phyloP scores from a whole-genome alignment of 116 monocot genomes.

The Papilionanthe hybrid region DNA sequence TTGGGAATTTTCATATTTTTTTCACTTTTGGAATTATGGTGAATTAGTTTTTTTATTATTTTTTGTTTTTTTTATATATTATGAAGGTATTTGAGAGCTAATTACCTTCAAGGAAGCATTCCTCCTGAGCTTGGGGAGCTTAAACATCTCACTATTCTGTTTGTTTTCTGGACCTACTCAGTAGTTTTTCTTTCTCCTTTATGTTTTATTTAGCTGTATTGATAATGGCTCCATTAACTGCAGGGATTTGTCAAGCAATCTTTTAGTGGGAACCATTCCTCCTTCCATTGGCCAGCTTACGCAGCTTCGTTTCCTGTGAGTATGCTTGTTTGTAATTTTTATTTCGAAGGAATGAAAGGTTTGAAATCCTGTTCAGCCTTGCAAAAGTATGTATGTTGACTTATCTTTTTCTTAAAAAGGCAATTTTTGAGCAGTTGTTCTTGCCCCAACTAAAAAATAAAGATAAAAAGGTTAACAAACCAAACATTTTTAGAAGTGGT shows the following conservation, averaged over 20 bases:
- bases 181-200: not conserved
- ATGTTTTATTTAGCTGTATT: not conserved
- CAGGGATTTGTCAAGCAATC: slow-evolving; percentile 96
- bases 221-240: slow-evolving; percentile 9
- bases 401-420: not conserved
- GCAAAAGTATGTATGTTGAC: not conserved
- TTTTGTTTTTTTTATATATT: not conserved
- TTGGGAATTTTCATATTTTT: not conserved
- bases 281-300: slow-evolving; percentile 62
- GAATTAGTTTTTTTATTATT: not conserved
- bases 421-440: not conserved
- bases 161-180: slow-evolving; percentile 5
- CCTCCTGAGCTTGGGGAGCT: slow-evolving; percentile 79
- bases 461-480: no score
- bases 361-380: not conserved
- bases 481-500: no score
- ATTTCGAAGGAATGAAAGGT: no score
- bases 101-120: slow-evolving; percentile 84
- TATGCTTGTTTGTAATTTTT: slow-evolving; percentile 7
- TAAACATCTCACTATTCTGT: slow-evolving; percentile 69
- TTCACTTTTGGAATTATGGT: not conserved
- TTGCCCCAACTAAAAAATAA: not conserved
- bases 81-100: slow-evolving; percentile 81
- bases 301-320: slow-evolving; percentile 80
- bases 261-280: slow-evolving; percentile 79